These are phyloP conservation scores for Globomyces pollinis-pini DNA, from an alignment of 192 early-diverging fungal species.

Conservation along the genomic window DNA sequence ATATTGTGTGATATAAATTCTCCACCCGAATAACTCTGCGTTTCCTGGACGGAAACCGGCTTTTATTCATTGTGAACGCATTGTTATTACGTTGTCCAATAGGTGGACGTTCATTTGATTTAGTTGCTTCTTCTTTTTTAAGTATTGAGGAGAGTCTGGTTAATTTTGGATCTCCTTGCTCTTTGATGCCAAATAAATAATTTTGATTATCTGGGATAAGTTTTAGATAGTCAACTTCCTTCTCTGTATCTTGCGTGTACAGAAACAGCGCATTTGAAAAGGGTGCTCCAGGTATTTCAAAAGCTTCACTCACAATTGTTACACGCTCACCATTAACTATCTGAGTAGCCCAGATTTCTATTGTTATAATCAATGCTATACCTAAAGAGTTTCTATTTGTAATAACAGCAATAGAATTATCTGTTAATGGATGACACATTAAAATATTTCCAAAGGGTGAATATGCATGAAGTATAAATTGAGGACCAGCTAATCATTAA, in stretches of 20 bases:
- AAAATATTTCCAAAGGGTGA: conserved; percentile 6
- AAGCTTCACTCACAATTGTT: not conserved
- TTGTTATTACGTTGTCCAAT: not conserved
- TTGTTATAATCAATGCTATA: no score
- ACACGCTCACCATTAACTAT: not conserved
- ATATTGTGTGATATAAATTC: not conserved
- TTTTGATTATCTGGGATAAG: not conserved
- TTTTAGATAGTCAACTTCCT: not conserved
- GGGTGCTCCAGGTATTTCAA: conserved; percentile 5
- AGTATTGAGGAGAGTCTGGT: not conserved
- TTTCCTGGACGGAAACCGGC: not conserved
- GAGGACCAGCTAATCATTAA: not conserved
- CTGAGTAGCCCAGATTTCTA: not conserved
- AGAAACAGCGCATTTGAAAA: not conserved
- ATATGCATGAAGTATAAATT: conserved; percentile 1
- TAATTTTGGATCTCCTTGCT: not conserved
- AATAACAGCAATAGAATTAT: not conserved
- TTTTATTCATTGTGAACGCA: not conserved
- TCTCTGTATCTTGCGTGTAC: conserved; percentile 7
- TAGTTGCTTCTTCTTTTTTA: not conserved
- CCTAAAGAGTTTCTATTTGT: conserved; percentile 2
- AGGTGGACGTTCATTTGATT: not conserved
- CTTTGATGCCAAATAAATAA: not conserved
- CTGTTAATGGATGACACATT: not conserved
- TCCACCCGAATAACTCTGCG: not conserved